Evolutionary conservation across 140 eudicot species (phyloP), one percentile per base, ranked within the genome.

Genomic region (Stevia rebaudiana): DNA sequence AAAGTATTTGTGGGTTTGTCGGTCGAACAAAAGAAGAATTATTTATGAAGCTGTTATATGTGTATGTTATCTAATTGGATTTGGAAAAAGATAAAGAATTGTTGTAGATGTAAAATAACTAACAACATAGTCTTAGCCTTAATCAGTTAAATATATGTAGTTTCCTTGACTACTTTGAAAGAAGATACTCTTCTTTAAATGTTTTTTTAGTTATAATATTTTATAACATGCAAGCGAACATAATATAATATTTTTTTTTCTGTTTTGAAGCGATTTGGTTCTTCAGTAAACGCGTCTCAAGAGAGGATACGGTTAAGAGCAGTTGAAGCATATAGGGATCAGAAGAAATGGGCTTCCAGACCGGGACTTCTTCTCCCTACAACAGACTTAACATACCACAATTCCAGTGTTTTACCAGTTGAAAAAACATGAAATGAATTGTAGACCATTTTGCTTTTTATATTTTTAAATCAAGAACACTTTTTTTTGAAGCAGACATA

Each of bases 271-370:
- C 80, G 71, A 64, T 75, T 67, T 50, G 88, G 74, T 84, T 73
- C 79, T 44, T 35, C 72, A 18, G 66, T 70, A 28, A 84, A 82
- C 53, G 95, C 98, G 16, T 91, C 90, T 15, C 75, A 78, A 42
- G 98, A 91, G 78, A 84, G 98, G 76, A 89, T 87, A 40, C 88
- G 98, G 4, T 62, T 91, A 55, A 82, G 82, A 75, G 83, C 96
- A 41, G 80, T 87, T 11, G 95, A 87, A 61, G 86, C 86, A 30
- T 91, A 91, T 78, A 78, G 98, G 56, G 80, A 74, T 21, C 83
- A 80, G 31, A 91, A 81, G 77, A 86, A 83, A 71, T 90, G 95
- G 98, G 76, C 81, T 22, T 82, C 95, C 51, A 87, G 98, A 71
- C 98, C 89, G 0, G 98, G 98, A 30, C 59, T 84, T 49, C 75